A percentile compares a stretch with the other conserved stretches of the same genome.
phyloP scores from a whole-genome alignment of 345 rosid genomes.

The Sisymbrium irio region DNA sequence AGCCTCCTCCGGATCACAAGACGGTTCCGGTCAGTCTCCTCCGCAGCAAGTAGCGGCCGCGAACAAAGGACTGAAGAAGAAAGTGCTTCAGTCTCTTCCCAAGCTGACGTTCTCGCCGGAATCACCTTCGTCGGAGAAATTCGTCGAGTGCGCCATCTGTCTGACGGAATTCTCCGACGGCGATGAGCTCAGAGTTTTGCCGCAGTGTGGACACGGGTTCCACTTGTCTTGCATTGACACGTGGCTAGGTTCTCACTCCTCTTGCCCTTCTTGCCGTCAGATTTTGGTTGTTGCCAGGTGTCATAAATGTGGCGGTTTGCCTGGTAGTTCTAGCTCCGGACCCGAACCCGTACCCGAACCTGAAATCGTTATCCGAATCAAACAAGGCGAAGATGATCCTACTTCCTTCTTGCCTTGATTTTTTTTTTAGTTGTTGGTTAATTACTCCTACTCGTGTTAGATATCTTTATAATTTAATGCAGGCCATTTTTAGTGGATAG shows the following conservation, averaged over 20 bases:
- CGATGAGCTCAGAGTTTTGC: slow-evolving; percentile 74
- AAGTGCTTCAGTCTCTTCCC: slow-evolving; percentile 79
- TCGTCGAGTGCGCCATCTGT: slow-evolving; percentile 85
- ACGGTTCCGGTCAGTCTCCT: slow-evolving; percentile 10
- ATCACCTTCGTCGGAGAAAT: slow-evolving; percentile 35
- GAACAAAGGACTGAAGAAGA: slow-evolving; percentile 82
- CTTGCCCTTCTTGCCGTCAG: slow-evolving; percentile 96
- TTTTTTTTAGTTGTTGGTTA: neutral
- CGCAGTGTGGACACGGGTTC: slow-evolving; percentile 91
- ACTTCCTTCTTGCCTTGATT: slow-evolving; percentile 52
- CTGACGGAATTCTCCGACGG: slow-evolving; percentile 65
- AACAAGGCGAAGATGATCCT: slow-evolving; percentile 50
- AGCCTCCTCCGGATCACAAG: slow-evolving; percentile 14
- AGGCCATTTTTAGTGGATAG: slow-evolving; percentile 20
- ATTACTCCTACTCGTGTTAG: neutral
- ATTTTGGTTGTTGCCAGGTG: slow-evolving; percentile 56
- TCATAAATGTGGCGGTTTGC: slow-evolving; percentile 69
- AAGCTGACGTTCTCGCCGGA: slow-evolving; percentile 54
- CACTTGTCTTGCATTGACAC: slow-evolving; percentile 88
- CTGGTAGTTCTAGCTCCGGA: slow-evolving; percentile 41
- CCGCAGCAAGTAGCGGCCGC: slow-evolving; percentile 45
- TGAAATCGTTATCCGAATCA: slow-evolving; percentile 28
- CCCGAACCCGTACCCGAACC: slow-evolving; percentile 17
- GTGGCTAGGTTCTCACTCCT: slow-evolving; percentile 91
- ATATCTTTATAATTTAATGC: neutral